These are phyloP conservation scores for Ascoidea tarda DNA, from an alignment of 805 yeast genomes.

Conservation along the genomic window DNA sequence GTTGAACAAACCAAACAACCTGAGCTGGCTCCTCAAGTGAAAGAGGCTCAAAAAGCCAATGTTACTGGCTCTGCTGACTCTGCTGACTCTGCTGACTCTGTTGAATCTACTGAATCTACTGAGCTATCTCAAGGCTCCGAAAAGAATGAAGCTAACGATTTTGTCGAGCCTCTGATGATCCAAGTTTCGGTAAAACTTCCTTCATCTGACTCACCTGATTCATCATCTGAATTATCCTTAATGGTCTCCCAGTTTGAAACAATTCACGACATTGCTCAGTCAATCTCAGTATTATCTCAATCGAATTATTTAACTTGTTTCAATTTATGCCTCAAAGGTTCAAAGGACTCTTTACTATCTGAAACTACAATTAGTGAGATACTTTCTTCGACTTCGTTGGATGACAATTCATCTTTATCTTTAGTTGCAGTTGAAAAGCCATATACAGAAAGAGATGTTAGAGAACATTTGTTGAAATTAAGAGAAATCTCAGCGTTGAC, in stretches of 20 bases:
- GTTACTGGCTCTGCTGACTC: background rate
- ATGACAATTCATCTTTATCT: conserved; percentile 18
- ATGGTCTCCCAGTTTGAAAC: conserved; percentile 24
- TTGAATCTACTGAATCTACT: background rate
- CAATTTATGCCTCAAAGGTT: conserved; percentile 25
- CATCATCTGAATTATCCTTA: background rate
- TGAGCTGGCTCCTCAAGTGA: background rate
- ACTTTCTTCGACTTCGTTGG: conserved; percentile 11
- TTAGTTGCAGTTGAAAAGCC: conserved; percentile 36
- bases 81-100: background rate
- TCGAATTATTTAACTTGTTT: conserved; percentile 52
- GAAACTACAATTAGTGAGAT: conserved; percentile 17
- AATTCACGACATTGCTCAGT: conserved; percentile 41
- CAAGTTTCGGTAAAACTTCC: conserved; percentile 2
- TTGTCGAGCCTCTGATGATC: background rate
- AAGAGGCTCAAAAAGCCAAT: background rate
- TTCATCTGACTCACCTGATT: background rate
- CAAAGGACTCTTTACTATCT: conserved; percentile 20
- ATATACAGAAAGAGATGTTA: conserved; percentile 46
- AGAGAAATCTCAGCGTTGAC: conserved; percentile 48
- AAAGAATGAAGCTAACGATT: background rate
- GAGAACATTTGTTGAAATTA: conserved; percentile 46
- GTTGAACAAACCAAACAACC: background rate
- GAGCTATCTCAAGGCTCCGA: background rate
- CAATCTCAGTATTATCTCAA: conserved; percentile 40